Percentiles rank a stretch among this genome's conserved stretches.
Evolutionary conservation across 768 basidiomycete genomes (phyloP).

Genomic region (Mycena filopes): DNA sequence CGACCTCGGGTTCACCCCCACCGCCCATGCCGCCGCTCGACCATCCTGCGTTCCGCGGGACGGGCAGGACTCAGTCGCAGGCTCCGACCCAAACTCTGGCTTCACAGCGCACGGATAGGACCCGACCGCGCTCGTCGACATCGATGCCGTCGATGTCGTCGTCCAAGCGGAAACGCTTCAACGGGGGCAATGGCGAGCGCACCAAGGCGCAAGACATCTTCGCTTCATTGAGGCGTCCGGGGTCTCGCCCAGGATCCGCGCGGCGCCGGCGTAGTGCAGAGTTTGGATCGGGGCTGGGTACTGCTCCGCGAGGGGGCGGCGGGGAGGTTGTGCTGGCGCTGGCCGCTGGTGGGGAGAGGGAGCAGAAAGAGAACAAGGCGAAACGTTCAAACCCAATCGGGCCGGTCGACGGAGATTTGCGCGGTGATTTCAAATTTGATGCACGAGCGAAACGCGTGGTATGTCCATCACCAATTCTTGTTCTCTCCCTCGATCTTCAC

Average conservation of each 20-base stretch:
- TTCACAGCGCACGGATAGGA: neutral
- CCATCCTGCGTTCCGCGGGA: constrained; percentile 21
- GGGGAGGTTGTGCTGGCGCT: constrained; percentile 14
- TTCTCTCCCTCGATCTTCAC: constrained; percentile 8
- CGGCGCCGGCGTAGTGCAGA: constrained; percentile 13
- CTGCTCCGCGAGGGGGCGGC: neutral
- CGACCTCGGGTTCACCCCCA: constrained; percentile 5
- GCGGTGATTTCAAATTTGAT: constrained; percentile 30
- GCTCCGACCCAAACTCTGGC: neutral
- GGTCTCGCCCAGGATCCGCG: constrained; percentile 18
- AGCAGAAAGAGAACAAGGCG: neutral
- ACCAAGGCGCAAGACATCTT: constrained; percentile 31
- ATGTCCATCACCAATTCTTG: constrained; percentile 17
- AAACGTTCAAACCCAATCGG: neutral
- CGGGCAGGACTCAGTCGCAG: constrained; percentile 4
- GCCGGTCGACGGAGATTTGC: constrained; percentile 12
- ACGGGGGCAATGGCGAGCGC: constrained; percentile 5
- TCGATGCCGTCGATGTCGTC: constrained; percentile 30
- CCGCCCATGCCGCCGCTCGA: constrained; percentile 31
- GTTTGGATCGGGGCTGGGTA: neutral
- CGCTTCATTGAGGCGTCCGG: constrained; percentile 14
- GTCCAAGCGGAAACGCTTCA: constrained; percentile 20
- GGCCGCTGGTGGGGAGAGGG: constrained; percentile 6
- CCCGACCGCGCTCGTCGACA: constrained; percentile 18
- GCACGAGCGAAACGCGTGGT: constrained; percentile 32